Conservation (phyloP, 306 rosid species). For the Vigna angularis region DNA sequence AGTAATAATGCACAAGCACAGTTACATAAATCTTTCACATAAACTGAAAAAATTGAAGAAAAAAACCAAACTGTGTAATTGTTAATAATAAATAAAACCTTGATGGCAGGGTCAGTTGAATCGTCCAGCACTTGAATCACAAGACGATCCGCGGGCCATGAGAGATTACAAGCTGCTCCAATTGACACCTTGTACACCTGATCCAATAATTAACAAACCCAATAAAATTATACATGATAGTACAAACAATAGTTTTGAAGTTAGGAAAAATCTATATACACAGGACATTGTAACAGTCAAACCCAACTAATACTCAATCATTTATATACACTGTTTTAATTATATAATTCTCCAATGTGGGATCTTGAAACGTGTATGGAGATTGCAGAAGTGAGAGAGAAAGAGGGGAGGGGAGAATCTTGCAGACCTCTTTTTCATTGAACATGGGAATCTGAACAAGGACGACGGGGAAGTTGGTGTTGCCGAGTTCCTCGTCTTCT, state of each 20-base stretch:
- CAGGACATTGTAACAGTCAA: background rate
- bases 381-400: background rate
- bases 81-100: constrained; percentile 52
- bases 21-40: too few relatives aligned
- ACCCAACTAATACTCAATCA: background rate
- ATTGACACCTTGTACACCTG: constrained; percentile 97
- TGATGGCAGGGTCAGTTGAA: constrained; percentile 86
- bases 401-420: background rate
- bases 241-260: constrained; percentile 14
- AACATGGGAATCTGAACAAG: constrained; percentile 99
- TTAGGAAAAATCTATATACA: constrained; percentile 17
- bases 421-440: constrained; percentile 89
- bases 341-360: too few relatives aligned
- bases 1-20: too few relatives aligned
- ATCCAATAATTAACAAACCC: background rate
- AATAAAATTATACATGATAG: background rate
- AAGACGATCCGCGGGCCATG: constrained; percentile 97
- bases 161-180: constrained; percentile 97
- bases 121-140: constrained; percentile 99
- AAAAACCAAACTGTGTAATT: background rate
- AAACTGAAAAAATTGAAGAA: background rate
- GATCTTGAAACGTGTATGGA: background rate
- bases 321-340: background rate
- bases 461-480: constrained; percentile 82
- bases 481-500: constrained; percentile 83